These are phyloP conservation scores for Mucor mucedo DNA, from an alignment of 371 early-diverging fungal species.

Conservation along the genomic window DNA sequence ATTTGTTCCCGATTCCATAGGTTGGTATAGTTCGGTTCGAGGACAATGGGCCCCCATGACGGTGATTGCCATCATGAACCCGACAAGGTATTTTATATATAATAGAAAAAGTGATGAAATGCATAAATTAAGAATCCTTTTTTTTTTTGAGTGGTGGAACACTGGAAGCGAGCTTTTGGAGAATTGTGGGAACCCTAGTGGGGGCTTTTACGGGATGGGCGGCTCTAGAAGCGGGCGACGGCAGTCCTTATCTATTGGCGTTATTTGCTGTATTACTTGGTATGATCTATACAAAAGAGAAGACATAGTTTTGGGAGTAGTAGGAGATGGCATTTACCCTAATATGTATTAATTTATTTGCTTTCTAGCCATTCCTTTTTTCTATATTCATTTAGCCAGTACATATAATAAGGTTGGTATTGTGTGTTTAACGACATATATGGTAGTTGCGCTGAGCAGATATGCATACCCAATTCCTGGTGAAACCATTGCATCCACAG, in stretches of 20 bases:
- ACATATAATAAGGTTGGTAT: constrained; percentile 51
- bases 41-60: constrained; percentile 68
- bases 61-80: constrained; percentile 65
- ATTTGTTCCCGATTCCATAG: constrained; percentile 49
- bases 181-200: constrained; percentile 59
- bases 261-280: constrained; percentile 60
- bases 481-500: constrained; percentile 46
- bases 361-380: constrained; percentile 47
- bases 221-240: constrained; percentile 51
- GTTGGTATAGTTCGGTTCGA: constrained; percentile 46
- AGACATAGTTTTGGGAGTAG: neutral
- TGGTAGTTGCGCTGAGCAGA: constrained; percentile 47
- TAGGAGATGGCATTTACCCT: no score
- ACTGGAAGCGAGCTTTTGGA: constrained; percentile 55
- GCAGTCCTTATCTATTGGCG: constrained; percentile 57
- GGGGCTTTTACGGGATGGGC: constrained; percentile 60
- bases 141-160: constrained; percentile 55
- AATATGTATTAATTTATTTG: constrained; percentile 3
- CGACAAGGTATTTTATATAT: constrained; percentile 54
- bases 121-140: neutral
- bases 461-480: constrained; percentile 34
- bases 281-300: constrained; percentile 23
- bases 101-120: neutral
- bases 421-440: constrained; percentile 49
- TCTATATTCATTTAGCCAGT: constrained; percentile 53